These are phyloP conservation scores for Ascochyta rabiei DNA, from an alignment of 2,329 filamentous ascomycete genomes.

Conservation along the genomic window DNA sequence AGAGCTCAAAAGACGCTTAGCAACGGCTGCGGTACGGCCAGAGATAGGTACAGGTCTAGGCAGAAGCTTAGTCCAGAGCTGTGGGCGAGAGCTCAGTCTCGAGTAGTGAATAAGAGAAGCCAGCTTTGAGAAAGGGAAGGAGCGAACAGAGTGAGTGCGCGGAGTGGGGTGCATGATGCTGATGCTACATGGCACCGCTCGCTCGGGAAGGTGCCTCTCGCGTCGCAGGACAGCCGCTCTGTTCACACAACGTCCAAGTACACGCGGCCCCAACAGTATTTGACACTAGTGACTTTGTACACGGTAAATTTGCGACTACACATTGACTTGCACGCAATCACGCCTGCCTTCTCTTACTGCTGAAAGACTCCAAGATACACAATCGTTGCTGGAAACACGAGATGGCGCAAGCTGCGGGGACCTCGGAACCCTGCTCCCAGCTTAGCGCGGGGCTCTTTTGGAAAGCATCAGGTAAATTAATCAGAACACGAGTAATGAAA, in stretches of 20 bases:
- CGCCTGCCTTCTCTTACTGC: neutral
- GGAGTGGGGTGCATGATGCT: slow-evolving; percentile 9
- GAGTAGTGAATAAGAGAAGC: slow-evolving; percentile 36
- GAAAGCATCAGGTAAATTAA: slow-evolving; percentile 14
- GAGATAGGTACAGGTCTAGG: slow-evolving; percentile 17
- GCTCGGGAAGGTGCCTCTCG: slow-evolving; percentile 9
- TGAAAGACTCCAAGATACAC: neutral
- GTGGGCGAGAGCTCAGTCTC: slow-evolving; percentile 46
- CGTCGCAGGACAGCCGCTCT: slow-evolving; percentile 12
- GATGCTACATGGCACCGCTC: slow-evolving; percentile 10
- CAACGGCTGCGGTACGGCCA: slow-evolving; percentile 16
- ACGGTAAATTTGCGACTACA: neutral
- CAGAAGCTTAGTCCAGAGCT: slow-evolving; percentile 31
- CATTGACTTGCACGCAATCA: neutral
- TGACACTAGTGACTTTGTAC: too few relatives aligned
- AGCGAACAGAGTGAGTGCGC: slow-evolving; percentile 9
- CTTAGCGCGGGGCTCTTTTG: slow-evolving; percentile 16
- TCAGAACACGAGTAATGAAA: slow-evolving; percentile 12
- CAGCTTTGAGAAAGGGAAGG: slow-evolving; percentile 35
- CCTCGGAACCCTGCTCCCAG: slow-evolving; percentile 7
- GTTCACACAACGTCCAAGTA: neutral
- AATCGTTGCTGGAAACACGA: neutral
- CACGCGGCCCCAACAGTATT: neutral
- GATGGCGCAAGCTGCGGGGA: slow-evolving; percentile 6
- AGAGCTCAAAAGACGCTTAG: slow-evolving; percentile 26